These are phyloP conservation scores for Edaphochlamys debaryana DNA, from an alignment of 139 green algal genomes.

Conservation along the genomic window DNA sequence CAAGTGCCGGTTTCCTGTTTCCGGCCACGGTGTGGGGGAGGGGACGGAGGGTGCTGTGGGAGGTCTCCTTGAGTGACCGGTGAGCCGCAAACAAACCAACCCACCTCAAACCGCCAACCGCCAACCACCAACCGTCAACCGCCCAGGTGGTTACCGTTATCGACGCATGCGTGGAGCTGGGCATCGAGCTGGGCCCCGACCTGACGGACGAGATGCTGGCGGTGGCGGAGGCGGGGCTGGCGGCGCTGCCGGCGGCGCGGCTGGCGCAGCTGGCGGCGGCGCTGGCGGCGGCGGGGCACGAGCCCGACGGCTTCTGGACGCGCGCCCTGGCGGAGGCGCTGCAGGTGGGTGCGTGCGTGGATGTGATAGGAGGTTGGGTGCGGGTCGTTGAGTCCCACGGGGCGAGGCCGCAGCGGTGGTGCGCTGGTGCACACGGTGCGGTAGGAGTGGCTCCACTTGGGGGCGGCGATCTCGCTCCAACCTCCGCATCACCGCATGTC, in stretches of 20 bases:
- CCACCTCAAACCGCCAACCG: too few species aligned
- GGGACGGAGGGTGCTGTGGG: too few species aligned
- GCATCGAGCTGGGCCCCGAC: background rate
- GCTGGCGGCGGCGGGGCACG: constrained; percentile 8
- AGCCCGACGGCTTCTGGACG: constrained; percentile 15
- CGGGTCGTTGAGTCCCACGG: background rate
- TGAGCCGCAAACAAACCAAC: too few species aligned
- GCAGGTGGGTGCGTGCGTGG: background rate
- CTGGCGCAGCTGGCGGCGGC: constrained; percentile 15
- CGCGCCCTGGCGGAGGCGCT: background rate
- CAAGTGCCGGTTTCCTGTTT: too few species aligned
- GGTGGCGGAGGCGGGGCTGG: constrained; percentile 18
- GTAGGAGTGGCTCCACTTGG: background rate
- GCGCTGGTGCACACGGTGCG: background rate
- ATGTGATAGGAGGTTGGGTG: background rate
- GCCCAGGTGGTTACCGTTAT: constrained; percentile 24
- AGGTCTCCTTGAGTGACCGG: too few species aligned
- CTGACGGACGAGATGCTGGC: constrained; percentile 30
- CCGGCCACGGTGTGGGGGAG: too few species aligned
- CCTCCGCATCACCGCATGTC: background rate
- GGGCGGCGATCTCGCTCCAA: background rate
- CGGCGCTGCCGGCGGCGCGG: background rate
- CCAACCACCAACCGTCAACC: background rate
- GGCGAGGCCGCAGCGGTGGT: background rate
- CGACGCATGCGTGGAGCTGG: constrained; percentile 28